phyloP scores from a whole-genome alignment of 1,139 yeast genomes.

The Pneumocystis carinii region DNA sequence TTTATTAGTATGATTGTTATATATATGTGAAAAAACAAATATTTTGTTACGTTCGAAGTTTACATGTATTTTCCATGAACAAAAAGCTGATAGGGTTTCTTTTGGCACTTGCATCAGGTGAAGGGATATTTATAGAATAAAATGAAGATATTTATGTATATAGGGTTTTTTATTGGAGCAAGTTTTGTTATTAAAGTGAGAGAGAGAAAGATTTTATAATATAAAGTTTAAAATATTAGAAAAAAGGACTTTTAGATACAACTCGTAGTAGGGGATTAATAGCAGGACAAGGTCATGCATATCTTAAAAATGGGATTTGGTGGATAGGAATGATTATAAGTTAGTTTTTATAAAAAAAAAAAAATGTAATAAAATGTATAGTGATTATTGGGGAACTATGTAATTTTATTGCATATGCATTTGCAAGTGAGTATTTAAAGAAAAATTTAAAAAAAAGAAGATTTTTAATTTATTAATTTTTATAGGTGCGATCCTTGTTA shows the following conservation, averaged over 20 bases:
- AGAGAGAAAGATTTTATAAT: not conserved
- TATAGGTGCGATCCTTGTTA: conserved; percentile 11
- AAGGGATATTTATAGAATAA: not conserved
- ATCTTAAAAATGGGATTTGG: conserved; percentile 13
- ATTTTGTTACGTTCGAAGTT: too few species aligned
- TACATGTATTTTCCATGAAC: not conserved
- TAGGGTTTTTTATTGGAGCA: conserved; percentile 13
- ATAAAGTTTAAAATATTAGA: not conserved
- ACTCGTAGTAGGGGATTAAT: conserved; percentile 4
- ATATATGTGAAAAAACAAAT: too few species aligned
- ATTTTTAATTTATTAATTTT: too few species aligned
- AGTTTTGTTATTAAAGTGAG: conserved; percentile 12
- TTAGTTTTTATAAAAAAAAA: not conserved
- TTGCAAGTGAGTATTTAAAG: conserved; percentile 3
- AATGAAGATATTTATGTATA: not conserved
- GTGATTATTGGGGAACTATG: conserved; percentile 13
- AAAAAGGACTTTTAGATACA: not conserved
- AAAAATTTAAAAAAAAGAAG: not conserved
- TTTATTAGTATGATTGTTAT: too few species aligned
- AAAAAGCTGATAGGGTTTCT: conserved; percentile 11
- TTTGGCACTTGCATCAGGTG: conserved; percentile 9
- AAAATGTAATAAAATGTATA: not conserved
- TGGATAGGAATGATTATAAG: conserved; percentile 13
- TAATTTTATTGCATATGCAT: conserved; percentile 14
- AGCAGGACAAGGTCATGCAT: conserved; percentile 14